Evolutionary conservation across 2,329 filamentous ascomycete species (phyloP), one percentile per base, ranked within the genome.

Genomic region (Claviceps monticola): DNA sequence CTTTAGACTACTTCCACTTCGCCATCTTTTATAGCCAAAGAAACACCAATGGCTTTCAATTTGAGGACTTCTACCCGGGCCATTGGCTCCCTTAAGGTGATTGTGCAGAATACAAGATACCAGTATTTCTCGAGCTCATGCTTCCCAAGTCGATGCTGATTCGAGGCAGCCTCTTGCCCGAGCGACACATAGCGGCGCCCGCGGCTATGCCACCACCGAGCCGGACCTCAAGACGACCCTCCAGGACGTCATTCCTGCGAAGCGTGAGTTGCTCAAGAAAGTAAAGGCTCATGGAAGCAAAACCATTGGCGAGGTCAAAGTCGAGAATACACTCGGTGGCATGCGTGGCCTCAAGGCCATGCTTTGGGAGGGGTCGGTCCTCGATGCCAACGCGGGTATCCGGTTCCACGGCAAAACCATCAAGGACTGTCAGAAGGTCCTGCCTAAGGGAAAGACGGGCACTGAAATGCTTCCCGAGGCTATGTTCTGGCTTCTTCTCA

Each of bases 401-500:
- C 87, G 91, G 57, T 98, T 98, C 78, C 93, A 97, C 68, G 93
- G 93, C 66, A 86, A 85, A 63, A 96, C 90, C 57, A 98, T 98
- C 76, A 95, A 95, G 73, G 91, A 98, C 66, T 98, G 93, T 74
- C 93, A 97, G 67, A 80, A 83, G 59, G 84, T 89, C 68, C 82
- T 97, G 16, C 90, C 93, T 66, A 97, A 96, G 76, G 93, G 91
- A 59, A 88, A 79, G 54, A 81, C 86, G 2, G 88, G 91, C 62
- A 94, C 88, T 5, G 91, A 97, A 73, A 98, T 97, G 93, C 80
- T 97, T 13, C 93, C 93, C 47, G 93, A 98, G 71, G 83, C 91
- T 69, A 98, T 98, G 93, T 98, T 98, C 78, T 98, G 93, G 93
- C 82, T 97, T 43, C 82, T 98, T 49, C 76, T 98, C 60, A 98